Conservation (phyloP, 2,329 filamentous ascomycete species). For the Claviceps pazoutovae region DNA sequence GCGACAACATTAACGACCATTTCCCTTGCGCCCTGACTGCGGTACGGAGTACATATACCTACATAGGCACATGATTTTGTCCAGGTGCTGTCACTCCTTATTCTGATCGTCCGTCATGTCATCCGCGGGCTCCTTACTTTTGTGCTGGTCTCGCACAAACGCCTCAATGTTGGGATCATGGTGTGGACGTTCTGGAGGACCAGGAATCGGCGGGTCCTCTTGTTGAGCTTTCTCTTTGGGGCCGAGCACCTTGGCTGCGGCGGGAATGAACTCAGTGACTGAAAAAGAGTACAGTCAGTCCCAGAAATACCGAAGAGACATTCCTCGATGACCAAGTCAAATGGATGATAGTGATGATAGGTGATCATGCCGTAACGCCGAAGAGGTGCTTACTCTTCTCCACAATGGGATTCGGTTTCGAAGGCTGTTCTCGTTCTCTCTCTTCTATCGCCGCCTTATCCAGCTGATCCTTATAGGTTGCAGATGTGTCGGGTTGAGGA, state of each 20-base stretch:
- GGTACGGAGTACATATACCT: no score
- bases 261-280: constrained; percentile 32
- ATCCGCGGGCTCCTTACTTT: constrained; percentile 23
- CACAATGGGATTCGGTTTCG: constrained; percentile 22
- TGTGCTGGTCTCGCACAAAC: constrained; percentile 38
- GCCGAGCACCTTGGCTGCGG: constrained; percentile 27
- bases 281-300: not conserved
- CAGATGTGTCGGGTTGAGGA: constrained; percentile 10
- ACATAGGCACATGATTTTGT: no score
- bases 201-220: constrained; percentile 12
- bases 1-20: no score
- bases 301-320: not conserved
- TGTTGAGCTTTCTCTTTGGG: constrained; percentile 14
- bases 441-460: constrained; percentile 27
- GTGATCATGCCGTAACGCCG: no score
- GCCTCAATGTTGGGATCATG: constrained; percentile 37
- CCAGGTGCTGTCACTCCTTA: constrained; percentile 4
- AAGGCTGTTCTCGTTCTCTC: constrained; percentile 12
- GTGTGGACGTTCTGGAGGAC: constrained; percentile 28
- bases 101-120: constrained; percentile 7
- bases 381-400: constrained; percentile 25
- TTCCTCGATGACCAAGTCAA: not conserved
- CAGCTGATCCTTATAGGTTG: constrained; percentile 28
- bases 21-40: no score
- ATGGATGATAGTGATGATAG: no score